Conservation (phyloP, 768 basidiomycete species). For the Trametes coccinea region DNA sequence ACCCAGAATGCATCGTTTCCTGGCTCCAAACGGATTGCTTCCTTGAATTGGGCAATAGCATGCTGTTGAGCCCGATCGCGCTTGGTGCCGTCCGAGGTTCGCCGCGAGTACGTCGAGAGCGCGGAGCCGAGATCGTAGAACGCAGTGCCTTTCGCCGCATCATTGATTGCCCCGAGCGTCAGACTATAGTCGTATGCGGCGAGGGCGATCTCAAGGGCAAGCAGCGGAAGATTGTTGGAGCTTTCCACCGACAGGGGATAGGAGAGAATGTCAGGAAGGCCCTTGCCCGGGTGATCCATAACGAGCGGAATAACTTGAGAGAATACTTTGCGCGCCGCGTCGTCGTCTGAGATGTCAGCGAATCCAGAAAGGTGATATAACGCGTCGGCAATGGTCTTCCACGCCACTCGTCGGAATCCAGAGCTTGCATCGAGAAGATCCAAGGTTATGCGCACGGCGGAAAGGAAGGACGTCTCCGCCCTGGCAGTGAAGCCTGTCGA, state of each 20-base stretch:
- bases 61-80: conserved; percentile 40
- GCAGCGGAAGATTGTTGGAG: conserved; percentile 28
- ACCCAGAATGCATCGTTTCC: conserved; percentile 78
- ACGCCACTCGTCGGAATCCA: conserved; percentile 70
- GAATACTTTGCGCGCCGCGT: conserved; percentile 38
- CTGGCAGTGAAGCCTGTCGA: conserved; percentile 71
- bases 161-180: conserved; percentile 54
- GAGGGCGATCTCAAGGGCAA: conserved; percentile 53
- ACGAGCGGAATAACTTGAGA: conserved; percentile 40
- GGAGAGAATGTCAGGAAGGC: conserved; percentile 44
- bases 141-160: conserved; percentile 52
- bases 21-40: conserved; percentile 74
- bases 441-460: conserved; percentile 55
- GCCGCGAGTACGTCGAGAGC: conserved; percentile 50
- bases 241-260: conserved; percentile 26
- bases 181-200: conserved; percentile 63
- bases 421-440: conserved; percentile 50
- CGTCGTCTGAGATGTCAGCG: conserved; percentile 49
- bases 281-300: conserved; percentile 40
- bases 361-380: conserved; percentile 62
- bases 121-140: conserved; percentile 75
- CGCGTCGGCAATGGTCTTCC: conserved; percentile 85
- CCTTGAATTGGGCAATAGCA: conserved; percentile 56
- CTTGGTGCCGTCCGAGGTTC: conserved; percentile 33
- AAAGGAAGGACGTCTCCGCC: conserved; percentile 70